A percentile compares a stretch with the other conserved stretches of the same genome.
Conservation (phyloP, 2,329 filamentous ascomycete genomes). For the Fusarium sambucinum region DNA sequence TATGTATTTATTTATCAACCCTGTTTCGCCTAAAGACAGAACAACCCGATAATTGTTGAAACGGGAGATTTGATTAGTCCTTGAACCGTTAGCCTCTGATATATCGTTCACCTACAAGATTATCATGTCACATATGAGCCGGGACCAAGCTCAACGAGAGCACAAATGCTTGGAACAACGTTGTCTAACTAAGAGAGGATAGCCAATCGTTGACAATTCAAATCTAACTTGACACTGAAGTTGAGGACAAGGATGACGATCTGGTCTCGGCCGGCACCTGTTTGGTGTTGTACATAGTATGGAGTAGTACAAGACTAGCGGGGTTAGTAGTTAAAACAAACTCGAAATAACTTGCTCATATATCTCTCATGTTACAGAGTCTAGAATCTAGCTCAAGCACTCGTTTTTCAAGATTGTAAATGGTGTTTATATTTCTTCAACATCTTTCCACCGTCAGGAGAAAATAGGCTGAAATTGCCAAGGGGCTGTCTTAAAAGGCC, state of each 20-base stretch:
- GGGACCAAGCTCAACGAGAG: not conserved
- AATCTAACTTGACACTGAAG: not conserved
- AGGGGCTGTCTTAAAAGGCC: conserved; percentile 22
- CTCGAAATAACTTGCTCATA: conserved; percentile 43
- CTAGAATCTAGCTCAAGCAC: not conserved
- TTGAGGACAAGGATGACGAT: conserved; percentile 16
- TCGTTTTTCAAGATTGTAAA: not conserved
- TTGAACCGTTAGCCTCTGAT: not conserved
- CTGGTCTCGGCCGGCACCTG: conserved; percentile 12
- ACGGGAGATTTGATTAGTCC: not conserved
- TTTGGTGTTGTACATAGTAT: conserved; percentile 5
- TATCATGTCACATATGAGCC: conserved; percentile 9
- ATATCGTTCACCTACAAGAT: not conserved
- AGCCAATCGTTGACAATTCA: not conserved
- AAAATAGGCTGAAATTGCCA: conserved; percentile 11
- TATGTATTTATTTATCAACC: not conserved
- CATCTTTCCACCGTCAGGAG: conserved; percentile 35
- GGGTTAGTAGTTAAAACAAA: conserved; percentile 11
- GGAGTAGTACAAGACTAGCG: not conserved
- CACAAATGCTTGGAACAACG: conserved; percentile 1
- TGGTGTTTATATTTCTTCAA: not conserved
- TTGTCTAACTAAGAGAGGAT: conserved; percentile 12
- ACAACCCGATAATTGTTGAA: not conserved
- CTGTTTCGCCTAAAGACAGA: not conserved
- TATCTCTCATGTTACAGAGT: conserved; percentile 23